These are phyloP conservation scores for Phanerochaete carnosa DNA, from an alignment of 768 basidiomycete species.

Conservation along the genomic window DNA sequence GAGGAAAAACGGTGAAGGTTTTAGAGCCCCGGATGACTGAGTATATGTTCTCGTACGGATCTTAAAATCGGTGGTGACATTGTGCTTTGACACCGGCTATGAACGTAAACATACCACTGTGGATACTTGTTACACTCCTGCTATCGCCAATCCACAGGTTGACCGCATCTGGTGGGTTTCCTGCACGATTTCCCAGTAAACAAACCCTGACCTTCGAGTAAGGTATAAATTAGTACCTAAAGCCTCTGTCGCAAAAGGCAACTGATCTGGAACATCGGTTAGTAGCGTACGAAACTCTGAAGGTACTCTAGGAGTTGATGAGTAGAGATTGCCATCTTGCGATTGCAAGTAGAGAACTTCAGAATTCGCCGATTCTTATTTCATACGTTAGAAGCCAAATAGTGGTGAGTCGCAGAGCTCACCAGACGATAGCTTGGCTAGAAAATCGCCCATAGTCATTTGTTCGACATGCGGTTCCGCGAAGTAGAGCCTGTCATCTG, in stretches of 20 bases:
- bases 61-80: slow-evolving; percentile 30
- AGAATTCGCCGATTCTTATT: slow-evolving; percentile 13
- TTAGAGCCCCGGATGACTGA: slow-evolving; percentile 82
- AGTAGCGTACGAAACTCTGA: slow-evolving; percentile 66
- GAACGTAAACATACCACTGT: slow-evolving; percentile 57
- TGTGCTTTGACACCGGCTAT: neutral
- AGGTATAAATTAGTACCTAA: slow-evolving; percentile 50
- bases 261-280: slow-evolving; percentile 62
- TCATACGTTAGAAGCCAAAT: slow-evolving; percentile 4
- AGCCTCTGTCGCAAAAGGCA: slow-evolving; percentile 75
- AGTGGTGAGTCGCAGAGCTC: slow-evolving; percentile 8
- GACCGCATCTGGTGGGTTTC: slow-evolving; percentile 75
- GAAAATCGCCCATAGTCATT: slow-evolving; percentile 61
- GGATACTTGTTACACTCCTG: slow-evolving; percentile 77
- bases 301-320: slow-evolving; percentile 31
- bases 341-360: slow-evolving; percentile 78
- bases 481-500: slow-evolving; percentile 63
- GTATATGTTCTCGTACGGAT: slow-evolving; percentile 94
- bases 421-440: slow-evolving; percentile 42
- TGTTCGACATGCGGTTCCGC: slow-evolving; percentile 67
- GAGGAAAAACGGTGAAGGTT: slow-evolving; percentile 82
- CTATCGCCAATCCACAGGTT: slow-evolving; percentile 90
- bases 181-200: slow-evolving; percentile 28
- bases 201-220: neutral
- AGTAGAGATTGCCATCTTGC: slow-evolving; percentile 87